Evolutionary conservation across 2,329 filamentous ascomycete genomes (phyloP), one percentile per base, ranked within the genome.

Genomic region (Paraphoma sp.): DNA sequence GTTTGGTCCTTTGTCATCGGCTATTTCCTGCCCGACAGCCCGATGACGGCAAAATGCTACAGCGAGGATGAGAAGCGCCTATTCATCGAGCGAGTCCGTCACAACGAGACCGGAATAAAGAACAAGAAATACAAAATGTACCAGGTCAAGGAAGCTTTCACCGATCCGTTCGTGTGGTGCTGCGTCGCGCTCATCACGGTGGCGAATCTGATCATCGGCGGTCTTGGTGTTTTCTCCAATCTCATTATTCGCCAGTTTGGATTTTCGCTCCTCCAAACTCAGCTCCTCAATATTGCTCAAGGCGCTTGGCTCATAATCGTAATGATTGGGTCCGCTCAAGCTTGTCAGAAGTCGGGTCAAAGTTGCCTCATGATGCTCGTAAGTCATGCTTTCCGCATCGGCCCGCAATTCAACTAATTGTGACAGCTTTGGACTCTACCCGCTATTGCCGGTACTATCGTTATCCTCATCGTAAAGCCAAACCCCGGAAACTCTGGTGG

Each of bases 141-240:
- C 36, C 67, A 73, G 56, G 49, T 66, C 33, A 45, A 56, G 5
- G 68, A 71, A 43, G 61, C 68, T 9, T 18, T 70, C 17, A 45
- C 44, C 28, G 70, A 73, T 41, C 53, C 67, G 16, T 57, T 63
- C 12, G 61, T 67, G 8, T 74, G 67, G 60, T 56, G 50, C 31
- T 67, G 46, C 40, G 41, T 70, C 16, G 10, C 72, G 11, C 28
- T 75, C 2, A 67, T 70, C 46, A 62, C 68, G 1, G 64, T 65
- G 1, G 60, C 62, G 0, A 71, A 67, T 1, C 59, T 74, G 5
- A 59, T 74, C 30, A 70, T 73, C 17, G 76, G 77, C 38, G 77
- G 77, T 3, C 54, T 77, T 4, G 74, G 72, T 0, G 72, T 71
- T 1, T 79, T 78, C 56, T 72, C 69, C 10, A 77, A 75, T 40